Base-by-base conservation (phyloP, 805 yeast genomes). In the Maudiozyma barnettii region DNA sequence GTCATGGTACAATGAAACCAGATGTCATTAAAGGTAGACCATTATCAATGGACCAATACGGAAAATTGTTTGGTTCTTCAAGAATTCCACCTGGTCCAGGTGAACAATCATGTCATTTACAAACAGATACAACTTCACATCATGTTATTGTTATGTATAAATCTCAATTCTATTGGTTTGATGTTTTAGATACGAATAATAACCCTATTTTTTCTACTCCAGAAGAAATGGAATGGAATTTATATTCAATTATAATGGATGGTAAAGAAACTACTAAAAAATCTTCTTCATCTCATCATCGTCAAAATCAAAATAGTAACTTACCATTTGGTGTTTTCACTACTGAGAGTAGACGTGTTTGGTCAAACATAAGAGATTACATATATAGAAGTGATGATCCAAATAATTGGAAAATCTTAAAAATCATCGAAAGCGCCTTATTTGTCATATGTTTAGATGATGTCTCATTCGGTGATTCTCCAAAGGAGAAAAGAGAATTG, bases 91-190 rank as follows among this genome's bases (percentile, higher is more conserved):
- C 93, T 1, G 73, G 75, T 20, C 73, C 77, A 2, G 95, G 95
- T 3, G 59, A 56, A 38, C 48, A 52, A 19, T 59, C 67, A 0
- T 89, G 97, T 64, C 78, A 84, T 47, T 79, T 89, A 81, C 95
- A 88, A 65, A 77, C 86, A 1, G 95, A 86, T 64, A 61, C 73
- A 7, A 71, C 79, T 9, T 80, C 93, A 1, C 84, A 80, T 57
- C 96, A 89, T 64, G 79, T 89, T 35, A 82, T 88, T 9, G 90
- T 89, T 14, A 68, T 87, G 63, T 81, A 87, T 51, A 81, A 84
- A 58, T 84, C 95, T 2, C 96, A 89, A 65, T 86, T 88, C 64
- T 89, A 89, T 67, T 89, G 96, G 96, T 89, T 89, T 62, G 96
- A 89, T 61, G 97, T 89, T 1, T 69, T 89, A 56, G 95, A 88